Evolutionary conservation across 345 rosid species (phyloP).

Genomic region (Dipteronia dyeriana): DNA sequence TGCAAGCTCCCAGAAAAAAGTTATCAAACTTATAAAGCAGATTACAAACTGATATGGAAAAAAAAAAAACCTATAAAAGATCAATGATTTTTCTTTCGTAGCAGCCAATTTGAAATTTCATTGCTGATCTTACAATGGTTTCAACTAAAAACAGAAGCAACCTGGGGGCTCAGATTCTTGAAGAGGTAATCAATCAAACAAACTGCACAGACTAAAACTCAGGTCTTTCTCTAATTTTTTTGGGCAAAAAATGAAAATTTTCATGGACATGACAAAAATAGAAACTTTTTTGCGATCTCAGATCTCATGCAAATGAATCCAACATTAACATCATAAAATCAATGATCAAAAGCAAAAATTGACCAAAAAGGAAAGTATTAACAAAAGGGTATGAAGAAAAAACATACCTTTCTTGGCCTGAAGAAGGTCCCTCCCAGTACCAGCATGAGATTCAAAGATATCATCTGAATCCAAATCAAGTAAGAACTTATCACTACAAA

Average conservation of each 20-base stretch:
- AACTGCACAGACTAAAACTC: neutral
- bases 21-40: neutral
- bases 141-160: neutral
- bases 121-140: neutral
- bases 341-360: neutral
- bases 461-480: constrained; percentile 42
- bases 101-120: too few species aligned
- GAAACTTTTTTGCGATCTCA: neutral
- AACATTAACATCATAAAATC: neutral
- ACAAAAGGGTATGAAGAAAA: constrained; percentile 2
- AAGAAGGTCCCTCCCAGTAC: constrained; percentile 57
- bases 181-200: neutral
- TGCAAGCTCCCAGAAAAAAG: neutral
- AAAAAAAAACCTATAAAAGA: neutral
- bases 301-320: constrained; percentile 4
- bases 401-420: constrained; percentile 63
- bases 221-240: constrained; percentile 8
- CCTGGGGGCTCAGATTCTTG: neutral
- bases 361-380: neutral
- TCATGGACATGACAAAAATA: neutral
- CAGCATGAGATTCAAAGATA: constrained; percentile 42
- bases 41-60: constrained; percentile 6
- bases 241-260: too few species aligned
- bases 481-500: constrained; percentile 1
- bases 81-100: too few species aligned